Percentiles rank a stretch among this genome's conserved stretches.
Conservation (phyloP, 2,329 filamentous ascomycete species). For the Colletotrichum sp. region DNA sequence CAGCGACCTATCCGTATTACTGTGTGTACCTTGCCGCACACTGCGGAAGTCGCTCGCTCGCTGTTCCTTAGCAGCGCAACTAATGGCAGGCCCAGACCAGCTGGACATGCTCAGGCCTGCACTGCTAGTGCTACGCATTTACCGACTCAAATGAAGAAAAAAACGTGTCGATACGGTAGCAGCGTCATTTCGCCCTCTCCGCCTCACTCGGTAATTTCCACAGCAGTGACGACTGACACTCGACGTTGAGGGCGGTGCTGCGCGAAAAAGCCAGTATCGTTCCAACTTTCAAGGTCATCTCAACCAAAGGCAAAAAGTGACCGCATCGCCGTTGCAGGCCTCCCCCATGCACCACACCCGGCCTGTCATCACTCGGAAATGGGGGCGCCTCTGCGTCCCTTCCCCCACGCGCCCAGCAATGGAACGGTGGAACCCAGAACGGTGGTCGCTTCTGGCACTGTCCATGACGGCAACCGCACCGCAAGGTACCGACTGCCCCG, state of each 20-base stretch:
- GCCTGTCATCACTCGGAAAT: neutral
- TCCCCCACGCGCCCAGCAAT: neutral
- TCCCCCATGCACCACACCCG: neutral
- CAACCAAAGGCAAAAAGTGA: neutral
- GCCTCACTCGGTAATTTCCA: constrained; percentile 16
- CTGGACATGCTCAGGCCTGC: neutral
- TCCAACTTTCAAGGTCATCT: neutral
- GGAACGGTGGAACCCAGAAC: neutral
- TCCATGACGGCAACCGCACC: neutral
- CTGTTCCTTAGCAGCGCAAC: neutral
- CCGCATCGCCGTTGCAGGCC: neutral
- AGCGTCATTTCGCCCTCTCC: neutral
- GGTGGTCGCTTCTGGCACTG: neutral
- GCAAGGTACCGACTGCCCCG: neutral
- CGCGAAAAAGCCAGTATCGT: neutral
- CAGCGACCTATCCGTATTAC: neutral
- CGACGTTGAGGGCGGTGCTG: constrained; percentile 6
- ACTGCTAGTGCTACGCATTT: neutral
- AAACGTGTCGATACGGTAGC: neutral
- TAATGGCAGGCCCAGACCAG: neutral
- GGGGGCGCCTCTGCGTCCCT: neutral
- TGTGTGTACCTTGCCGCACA: neutral
- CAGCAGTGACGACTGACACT: neutral
- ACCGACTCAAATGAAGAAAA: neutral
- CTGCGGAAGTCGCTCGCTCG: neutral